Evolutionary conservation across 345 rosid genomes (phyloP), one percentile per base, ranked within the genome.

Genomic region (Aegle marmelos): DNA sequence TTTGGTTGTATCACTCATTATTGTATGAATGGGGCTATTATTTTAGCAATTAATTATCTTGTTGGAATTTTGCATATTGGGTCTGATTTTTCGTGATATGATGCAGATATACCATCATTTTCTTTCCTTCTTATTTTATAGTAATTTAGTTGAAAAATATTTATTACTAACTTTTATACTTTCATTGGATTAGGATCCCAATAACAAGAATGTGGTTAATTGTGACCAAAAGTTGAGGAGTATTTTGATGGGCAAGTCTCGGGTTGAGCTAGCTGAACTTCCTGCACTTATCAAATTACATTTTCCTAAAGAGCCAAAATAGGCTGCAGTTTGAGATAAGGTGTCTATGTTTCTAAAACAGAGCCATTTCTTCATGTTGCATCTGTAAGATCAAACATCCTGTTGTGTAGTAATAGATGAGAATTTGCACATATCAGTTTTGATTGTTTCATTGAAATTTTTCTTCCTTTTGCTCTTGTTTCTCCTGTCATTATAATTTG

Each of bases 201-300:
- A 76, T 81, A 90, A 95, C 86, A 93, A 86, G 89, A 95, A 93
- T 77, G 45, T 95, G 81, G 97, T 93, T 80, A 89, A 85, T 56
- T 94, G 98, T 76, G 97, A 95, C 70, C 88, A 85, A 57, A 93
- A 91, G 86, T 80, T 95, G 82, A 90, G 85, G 80, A 83, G 88
- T 41, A 91, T 95, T 73, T 84, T 94, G 79, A 76, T 90, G 75
- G 97, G 98, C 48, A 93, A 90, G 89, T 57, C 86, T 64, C 94
- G 75, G 84, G 92, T 95, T 81, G 98, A 91, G 50, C 86, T 94
- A 2, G 92, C 82, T 6, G 97, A 95, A 71, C 99, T 95, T 76
- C 98, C 98, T 65, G 86, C 87, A 16, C 80, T 95, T 45, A 86
- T 95, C 89, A 94, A 91, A 81, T 79, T 91, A 77, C 99, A 94